Base-by-base conservation (phyloP, 106 monocot species). In the Agapanthus africanus region DNA sequence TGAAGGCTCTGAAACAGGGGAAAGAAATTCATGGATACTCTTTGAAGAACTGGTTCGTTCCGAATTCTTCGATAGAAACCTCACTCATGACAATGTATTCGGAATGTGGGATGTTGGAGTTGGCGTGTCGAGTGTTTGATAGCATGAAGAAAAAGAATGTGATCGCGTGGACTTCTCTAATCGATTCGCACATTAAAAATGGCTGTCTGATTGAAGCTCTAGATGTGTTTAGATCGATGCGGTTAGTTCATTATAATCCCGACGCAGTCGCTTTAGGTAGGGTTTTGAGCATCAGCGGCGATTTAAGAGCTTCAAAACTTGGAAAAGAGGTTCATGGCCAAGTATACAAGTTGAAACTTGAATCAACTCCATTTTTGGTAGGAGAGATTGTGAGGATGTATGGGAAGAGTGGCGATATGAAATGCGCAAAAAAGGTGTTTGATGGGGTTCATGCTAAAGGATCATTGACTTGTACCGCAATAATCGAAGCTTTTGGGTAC, bases 321-420 rank as follows among this genome's bases (percentile, higher is more conserved):
- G 91, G 95, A 34, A 95, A 73, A 66, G 95, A 95, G 76, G 66
- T 88, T 27, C 95, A 95, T 70, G 95, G 79, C 2, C 80, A 77
- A 38, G 74, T 74, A 9, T 47, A 77, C 31, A 87, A 87, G 77
- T 40, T 74, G 74, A 79, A 73, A 41, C n/a, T 83, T 37, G 68
- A 76, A 32, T 50, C 39, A 19, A 72, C 34, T 32, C 81, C 75
- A 27, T 63, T 79, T 39, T 47, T 78, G 74, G 40, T 50, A 69
- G 68, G 59, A n/a, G 83, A 73, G 70, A 33, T 76, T 22, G 69
- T 83, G n/a, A 75, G 14, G 44, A 76, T 87, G 71, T 87, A 87
- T 70, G 87, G 83, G 5, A 87, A 60, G 51, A 74, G 71, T 33
- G 60, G 72, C 51, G 83, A 87, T n/a, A 47, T 87, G 34, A 36